Percentiles rank a stretch among this genome's conserved stretches.
Conservation (phyloP, 495 filamentous ascomycete genomes). For the Xanthoparmelia taractica region DNA sequence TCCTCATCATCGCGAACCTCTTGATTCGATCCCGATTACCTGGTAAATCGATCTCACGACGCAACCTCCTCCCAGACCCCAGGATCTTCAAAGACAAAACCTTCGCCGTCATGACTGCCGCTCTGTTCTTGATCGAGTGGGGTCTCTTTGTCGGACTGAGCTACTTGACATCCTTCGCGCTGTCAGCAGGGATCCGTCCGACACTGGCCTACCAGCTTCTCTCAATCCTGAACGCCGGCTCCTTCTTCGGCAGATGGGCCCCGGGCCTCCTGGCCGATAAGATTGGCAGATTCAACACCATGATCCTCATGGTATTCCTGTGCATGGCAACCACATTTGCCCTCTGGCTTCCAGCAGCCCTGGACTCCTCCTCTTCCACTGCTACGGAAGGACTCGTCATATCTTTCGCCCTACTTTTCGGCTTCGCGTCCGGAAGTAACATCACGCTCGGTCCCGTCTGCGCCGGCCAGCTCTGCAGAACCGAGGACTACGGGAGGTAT, state of each 20-base stretch:
- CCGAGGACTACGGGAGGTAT: constrained; percentile 2
- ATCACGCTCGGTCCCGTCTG: constrained; percentile 48
- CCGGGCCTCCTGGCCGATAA: constrained; percentile 55
- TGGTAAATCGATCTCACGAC: constrained; percentile 23
- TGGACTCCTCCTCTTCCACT: constrained; percentile 31
- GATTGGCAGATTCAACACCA: constrained; percentile 54
- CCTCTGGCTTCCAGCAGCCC: constrained; percentile 57
- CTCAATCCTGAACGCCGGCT: constrained; percentile 61
- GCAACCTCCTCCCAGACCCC: constrained; percentile 45
- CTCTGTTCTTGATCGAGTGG: constrained; percentile 51
- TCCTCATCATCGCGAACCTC: constrained; percentile 38
- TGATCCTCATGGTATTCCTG: constrained; percentile 47
- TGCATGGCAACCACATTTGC: constrained; percentile 62
- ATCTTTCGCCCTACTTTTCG: constrained; percentile 69
- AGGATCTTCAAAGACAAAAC: constrained; percentile 42
- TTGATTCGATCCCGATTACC: constrained; percentile 47
- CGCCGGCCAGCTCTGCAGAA: constrained; percentile 7
- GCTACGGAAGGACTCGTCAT: constrained; percentile 51
- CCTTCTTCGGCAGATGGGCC: constrained; percentile 59
- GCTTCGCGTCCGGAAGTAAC: constrained; percentile 80
- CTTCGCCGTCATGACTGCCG: constrained; percentile 47
- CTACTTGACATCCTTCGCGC: constrained; percentile 46
- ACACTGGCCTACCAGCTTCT: constrained; percentile 50
- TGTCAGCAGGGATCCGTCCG: constrained; percentile 39
- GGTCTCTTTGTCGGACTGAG: constrained; percentile 44